These are phyloP conservation scores for Penicillium sclerotigenum DNA, from an alignment of 2,329 filamentous ascomycete genomes.

Conservation along the genomic window DNA sequence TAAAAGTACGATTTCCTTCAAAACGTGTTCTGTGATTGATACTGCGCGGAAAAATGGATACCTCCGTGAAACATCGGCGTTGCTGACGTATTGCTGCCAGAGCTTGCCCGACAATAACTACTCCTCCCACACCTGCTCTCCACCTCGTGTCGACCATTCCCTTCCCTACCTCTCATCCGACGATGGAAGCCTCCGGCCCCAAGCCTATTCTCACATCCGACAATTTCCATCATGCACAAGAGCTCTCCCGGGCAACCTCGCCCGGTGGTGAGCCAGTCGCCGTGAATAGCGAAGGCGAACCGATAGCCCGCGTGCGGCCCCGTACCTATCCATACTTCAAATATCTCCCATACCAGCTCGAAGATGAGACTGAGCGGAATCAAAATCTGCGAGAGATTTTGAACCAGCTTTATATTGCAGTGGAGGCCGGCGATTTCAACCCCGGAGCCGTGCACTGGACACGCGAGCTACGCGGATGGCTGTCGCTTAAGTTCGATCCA, in stretches of 20 bases:
- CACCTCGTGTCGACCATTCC: constrained; percentile 18
- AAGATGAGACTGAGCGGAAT: constrained; percentile 74
- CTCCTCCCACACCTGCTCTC: constrained; percentile 21
- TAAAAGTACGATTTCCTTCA: constrained; percentile 13
- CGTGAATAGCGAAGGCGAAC: constrained; percentile 53
- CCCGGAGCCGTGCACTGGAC: constrained; percentile 96
- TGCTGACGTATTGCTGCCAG: constrained; percentile 28
- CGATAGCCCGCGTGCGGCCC: constrained; percentile 68
- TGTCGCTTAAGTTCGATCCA: constrained; percentile 96
- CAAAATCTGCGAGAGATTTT: constrained; percentile 80
- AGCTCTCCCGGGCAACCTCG: constrained; percentile 81
- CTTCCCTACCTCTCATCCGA: constrained; percentile 21
- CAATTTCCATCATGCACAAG: constrained; percentile 51
- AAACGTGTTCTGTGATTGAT: background rate
- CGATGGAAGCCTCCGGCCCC: constrained; percentile 36
- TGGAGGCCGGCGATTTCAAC: constrained; percentile 89
- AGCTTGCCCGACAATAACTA: constrained; percentile 25
- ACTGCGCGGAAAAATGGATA: background rate
- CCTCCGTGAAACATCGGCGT: constrained; percentile 2
- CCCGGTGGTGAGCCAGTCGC: constrained; percentile 59
- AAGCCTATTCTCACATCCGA: constrained; percentile 38
- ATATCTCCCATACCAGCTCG: constrained; percentile 83
- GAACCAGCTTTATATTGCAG: constrained; percentile 86
- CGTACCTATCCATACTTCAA: constrained; percentile 91
- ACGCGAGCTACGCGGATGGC: constrained; percentile 89